A percentile compares a stretch with the other conserved stretches of the same genome.
Conservation (phyloP, 495 filamentous ascomycete genomes). For the Friedmanniomyces endolithicus region DNA sequence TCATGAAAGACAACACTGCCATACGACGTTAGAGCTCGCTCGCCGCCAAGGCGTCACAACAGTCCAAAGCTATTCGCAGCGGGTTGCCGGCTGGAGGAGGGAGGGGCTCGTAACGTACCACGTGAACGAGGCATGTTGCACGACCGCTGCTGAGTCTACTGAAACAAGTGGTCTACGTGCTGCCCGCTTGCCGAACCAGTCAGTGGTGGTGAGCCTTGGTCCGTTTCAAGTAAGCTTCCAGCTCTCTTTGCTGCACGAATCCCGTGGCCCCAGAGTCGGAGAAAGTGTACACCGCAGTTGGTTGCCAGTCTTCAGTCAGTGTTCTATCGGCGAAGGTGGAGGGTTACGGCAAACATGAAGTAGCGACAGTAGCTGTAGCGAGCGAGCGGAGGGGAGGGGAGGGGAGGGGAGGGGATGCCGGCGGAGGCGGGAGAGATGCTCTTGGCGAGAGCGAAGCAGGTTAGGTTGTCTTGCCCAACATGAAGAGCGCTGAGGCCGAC, state of each 20-base stretch:
- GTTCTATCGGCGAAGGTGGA: background rate
- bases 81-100: background rate
- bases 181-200: background rate
- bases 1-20: conserved; percentile 53
- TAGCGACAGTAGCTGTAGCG: background rate
- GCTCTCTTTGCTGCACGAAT: background rate
- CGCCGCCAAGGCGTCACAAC: background rate
- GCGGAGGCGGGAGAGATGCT: background rate
- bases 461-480: no score
- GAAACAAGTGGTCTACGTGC: background rate
- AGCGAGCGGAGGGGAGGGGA: no score
- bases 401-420: no score
- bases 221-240: background rate
- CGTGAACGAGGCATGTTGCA: conserved; percentile 21
- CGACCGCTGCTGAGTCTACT: background rate
- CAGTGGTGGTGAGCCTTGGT: background rate
- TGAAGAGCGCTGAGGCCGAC: no score
- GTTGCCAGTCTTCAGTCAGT: no score
- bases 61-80: background rate
- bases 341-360: background rate
- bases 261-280: background rate
- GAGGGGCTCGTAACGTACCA: conserved; percentile 8
- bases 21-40: background rate
- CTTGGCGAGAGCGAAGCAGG: no score
- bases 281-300: no score